Conservation (phyloP, 225 moss, liverwort and hornwort genomes). For the Rhytidiadelphus loreus region DNA sequence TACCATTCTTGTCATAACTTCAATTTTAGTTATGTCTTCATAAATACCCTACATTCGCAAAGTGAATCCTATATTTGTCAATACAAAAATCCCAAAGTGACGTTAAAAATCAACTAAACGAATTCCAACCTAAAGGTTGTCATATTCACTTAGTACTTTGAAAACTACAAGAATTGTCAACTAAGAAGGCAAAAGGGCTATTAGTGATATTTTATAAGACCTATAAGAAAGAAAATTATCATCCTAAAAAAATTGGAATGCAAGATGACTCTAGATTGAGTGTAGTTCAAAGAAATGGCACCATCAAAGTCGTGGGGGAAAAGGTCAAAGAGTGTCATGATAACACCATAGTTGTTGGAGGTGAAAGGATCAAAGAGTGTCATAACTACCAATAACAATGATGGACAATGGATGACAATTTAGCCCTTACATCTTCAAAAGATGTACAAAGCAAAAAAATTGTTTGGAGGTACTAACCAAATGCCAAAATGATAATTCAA, state of each 20-base stretch:
- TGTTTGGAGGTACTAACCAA: not conserved
- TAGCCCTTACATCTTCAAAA: not conserved
- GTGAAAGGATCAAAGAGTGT: not conserved
- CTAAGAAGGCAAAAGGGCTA: not conserved
- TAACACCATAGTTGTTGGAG: too few species aligned
- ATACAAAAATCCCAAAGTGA: not conserved
- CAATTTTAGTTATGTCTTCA: not conserved
- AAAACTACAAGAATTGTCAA: not conserved
- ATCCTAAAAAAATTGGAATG: not conserved
- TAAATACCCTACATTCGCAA: accelerated
- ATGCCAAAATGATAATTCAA: not conserved
- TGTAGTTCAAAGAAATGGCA: not conserved
- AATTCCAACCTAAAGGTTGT: not conserved
- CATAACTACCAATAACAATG: not conserved
- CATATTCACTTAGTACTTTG: not conserved
- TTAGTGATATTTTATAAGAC: not conserved
- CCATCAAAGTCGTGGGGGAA: not conserved
- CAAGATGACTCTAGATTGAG: not conserved
- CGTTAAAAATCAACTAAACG: not conserved
- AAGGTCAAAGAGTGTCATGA: not conserved
- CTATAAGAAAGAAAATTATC: not conserved
- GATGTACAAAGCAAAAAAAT: not conserved
- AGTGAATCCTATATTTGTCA: not conserved
- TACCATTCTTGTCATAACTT: not conserved
- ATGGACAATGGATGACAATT: not conserved